Percentiles rank a stretch among this genome's conserved stretches.
Evolutionary conservation across 768 basidiomycete species (phyloP).

Genomic region (Sutorius australiensis): DNA sequence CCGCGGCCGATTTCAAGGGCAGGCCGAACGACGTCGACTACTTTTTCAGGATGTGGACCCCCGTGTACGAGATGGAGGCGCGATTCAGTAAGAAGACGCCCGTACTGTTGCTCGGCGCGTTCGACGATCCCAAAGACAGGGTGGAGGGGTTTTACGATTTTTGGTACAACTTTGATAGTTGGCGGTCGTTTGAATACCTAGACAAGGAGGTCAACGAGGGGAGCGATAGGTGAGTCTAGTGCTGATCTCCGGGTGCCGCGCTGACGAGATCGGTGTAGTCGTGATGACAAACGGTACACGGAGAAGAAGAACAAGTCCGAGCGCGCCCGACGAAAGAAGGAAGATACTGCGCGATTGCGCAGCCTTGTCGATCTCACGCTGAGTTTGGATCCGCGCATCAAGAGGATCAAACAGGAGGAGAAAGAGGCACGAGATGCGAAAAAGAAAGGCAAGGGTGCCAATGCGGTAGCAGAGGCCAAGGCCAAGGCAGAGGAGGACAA

Average conservation of each 20-base stretch:
- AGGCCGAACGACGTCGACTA: conserved; percentile 44
- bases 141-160: conserved; percentile 97
- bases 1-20: conserved; percentile 52
- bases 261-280: conserved; percentile 43
- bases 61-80: conserved; percentile 89
- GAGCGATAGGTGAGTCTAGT: conserved; percentile 71
- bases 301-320: conserved; percentile 99
- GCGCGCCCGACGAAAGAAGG: conserved; percentile 94
- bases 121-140: conserved; percentile 68
- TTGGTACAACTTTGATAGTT: conserved; percentile 99
- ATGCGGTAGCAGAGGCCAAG: conserved; percentile 44
- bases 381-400: conserved; percentile 88
- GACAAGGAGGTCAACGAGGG: conserved; percentile 99
- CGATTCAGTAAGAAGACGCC: conserved; percentile 86
- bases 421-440: conserved; percentile 93
- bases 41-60: conserved; percentile 71
- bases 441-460: conserved; percentile 55
- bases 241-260: neutral
- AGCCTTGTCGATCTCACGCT: conserved; percentile 83
- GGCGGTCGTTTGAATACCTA: conserved; percentile 95
- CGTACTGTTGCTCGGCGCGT: conserved; percentile 73
- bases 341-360: conserved; percentile 88
- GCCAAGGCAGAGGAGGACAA: conserved; percentile 54
- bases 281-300: conserved; percentile 97
- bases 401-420: conserved; percentile 93